Conservation (phyloP, 495 filamentous ascomycete genomes). For the Xylaria bambusicola region DNA sequence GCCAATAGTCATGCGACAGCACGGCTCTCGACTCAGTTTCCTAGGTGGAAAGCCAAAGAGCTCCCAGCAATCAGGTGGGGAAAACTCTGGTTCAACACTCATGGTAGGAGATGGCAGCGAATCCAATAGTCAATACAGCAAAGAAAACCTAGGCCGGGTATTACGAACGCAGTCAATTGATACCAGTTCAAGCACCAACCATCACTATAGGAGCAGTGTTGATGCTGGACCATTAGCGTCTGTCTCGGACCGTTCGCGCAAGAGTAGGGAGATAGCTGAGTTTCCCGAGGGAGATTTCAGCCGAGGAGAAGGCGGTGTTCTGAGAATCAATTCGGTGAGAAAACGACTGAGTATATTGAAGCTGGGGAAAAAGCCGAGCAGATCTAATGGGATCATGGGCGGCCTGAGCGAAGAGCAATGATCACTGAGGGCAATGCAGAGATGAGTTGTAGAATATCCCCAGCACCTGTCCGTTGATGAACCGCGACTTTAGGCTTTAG, state of each 20-base stretch:
- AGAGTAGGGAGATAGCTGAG: conserved; percentile 32
- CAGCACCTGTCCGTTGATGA: too few species aligned
- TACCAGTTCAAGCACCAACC: conserved; percentile 26
- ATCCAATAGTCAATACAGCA: conserved; percentile 32
- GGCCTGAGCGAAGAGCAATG: conserved; percentile 49
- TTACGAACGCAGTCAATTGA: conserved; percentile 31
- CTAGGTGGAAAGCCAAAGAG: conserved; percentile 48
- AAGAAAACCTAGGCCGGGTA: conserved; percentile 27
- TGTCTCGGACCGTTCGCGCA: conserved; percentile 23
- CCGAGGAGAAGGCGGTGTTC: conserved; percentile 28
- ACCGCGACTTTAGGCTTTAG: conserved; percentile 6
- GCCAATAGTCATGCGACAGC: conserved; percentile 42
- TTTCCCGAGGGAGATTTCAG: conserved; percentile 30
- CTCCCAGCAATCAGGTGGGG: conserved; percentile 23
- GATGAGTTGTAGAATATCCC: background rate
- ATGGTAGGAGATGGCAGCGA: conserved; percentile 34
- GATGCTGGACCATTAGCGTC: conserved; percentile 36
- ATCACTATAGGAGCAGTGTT: conserved; percentile 26
- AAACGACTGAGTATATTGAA: conserved; percentile 71
- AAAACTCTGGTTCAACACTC: conserved; percentile 22
- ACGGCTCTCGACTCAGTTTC: conserved; percentile 52
- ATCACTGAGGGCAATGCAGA: background rate
- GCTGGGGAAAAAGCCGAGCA: conserved; percentile 66
- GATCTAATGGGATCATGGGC: conserved; percentile 50
- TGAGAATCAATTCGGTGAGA: conserved; percentile 59